Evolutionary conservation across 768 basidiomycete species (phyloP).

Genomic region (Russula sp.): DNA sequence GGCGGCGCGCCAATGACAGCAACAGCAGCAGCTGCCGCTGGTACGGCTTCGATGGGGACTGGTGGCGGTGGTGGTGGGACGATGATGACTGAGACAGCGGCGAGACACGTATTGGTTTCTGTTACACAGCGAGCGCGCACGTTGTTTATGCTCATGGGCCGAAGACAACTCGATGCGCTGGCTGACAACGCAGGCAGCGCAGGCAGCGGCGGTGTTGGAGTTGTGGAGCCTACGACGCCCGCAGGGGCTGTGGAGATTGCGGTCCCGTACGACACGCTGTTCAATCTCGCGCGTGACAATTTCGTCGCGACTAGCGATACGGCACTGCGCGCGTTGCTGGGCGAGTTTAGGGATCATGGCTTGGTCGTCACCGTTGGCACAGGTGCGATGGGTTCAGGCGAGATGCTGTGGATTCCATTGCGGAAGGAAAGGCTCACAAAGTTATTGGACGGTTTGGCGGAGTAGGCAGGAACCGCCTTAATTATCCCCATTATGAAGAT

Average conservation of each 20-base stretch:
- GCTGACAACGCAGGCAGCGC: conserved; percentile 33
- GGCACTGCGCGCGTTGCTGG: conserved; percentile 73
- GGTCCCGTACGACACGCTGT: conserved; percentile 63
- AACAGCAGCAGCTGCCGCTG: neutral
- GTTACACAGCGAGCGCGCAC: conserved; percentile 87
- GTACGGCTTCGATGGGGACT: conserved; percentile 27
- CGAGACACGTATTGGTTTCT: conserved; percentile 77
- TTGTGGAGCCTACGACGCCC: conserved; percentile 19
- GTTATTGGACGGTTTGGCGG: conserved; percentile 35
- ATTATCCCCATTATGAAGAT: neutral
- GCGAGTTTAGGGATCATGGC: conserved; percentile 90
- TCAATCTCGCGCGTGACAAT: conserved; percentile 69
- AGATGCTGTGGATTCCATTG: conserved; percentile 85
- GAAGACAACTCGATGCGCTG: conserved; percentile 62
- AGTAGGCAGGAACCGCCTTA: conserved; percentile 9
- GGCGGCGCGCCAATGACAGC: conserved; percentile 41
- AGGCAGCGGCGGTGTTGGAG: neutral
- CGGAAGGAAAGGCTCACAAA: conserved; percentile 66
- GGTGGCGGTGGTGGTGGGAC: conserved; percentile 33
- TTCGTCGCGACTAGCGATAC: conserved; percentile 91
- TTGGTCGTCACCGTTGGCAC: conserved; percentile 56
- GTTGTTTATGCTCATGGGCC: conserved; percentile 70
- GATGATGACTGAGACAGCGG: conserved; percentile 67
- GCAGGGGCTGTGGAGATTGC: conserved; percentile 54
- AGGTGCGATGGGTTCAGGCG: conserved; percentile 38